Evolutionary conservation across 305 asterid genomes (phyloP).

Genomic region (Salvia sclarea): DNA sequence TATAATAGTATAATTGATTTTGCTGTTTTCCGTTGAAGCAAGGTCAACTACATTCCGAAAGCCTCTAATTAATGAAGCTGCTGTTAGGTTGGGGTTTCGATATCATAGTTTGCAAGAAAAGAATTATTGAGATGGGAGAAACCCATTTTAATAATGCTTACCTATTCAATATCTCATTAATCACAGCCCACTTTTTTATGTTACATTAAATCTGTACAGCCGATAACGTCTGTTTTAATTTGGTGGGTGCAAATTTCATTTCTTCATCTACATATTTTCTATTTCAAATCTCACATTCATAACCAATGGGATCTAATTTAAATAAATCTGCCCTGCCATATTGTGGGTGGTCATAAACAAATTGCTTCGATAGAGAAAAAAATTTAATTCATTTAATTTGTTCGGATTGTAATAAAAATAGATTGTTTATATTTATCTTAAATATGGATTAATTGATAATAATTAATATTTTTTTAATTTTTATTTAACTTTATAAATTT

Average conservation of each 20-base stretch:
- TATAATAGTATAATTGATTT: background rate
- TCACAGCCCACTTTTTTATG: background rate
- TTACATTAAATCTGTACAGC: background rate
- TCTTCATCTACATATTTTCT: too few relatives aligned
- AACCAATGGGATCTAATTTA: too few relatives aligned
- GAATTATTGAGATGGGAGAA: constrained; percentile 12
- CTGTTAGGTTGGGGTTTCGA: background rate
- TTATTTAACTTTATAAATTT: too few relatives aligned
- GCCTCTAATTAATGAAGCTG: background rate
- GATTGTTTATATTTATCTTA: too few relatives aligned
- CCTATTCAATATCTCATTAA: background rate
- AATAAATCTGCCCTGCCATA: too few relatives aligned
- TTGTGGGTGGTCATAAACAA: too few relatives aligned
- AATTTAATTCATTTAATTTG: too few relatives aligned
- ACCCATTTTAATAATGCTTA: background rate
- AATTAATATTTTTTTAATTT: too few relatives aligned
- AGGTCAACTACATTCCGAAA: background rate
- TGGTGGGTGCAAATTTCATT: background rate
- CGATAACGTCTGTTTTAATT: background rate
- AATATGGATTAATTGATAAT: too few relatives aligned
- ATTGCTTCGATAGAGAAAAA: too few relatives aligned
- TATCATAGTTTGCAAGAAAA: background rate
- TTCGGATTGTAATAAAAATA: too few relatives aligned
- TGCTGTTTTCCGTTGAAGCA: background rate
- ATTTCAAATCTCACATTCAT: too few relatives aligned